phyloP scores from a whole-genome alignment of 306 rosid genomes.

The Hippophae rhamnoides region DNA sequence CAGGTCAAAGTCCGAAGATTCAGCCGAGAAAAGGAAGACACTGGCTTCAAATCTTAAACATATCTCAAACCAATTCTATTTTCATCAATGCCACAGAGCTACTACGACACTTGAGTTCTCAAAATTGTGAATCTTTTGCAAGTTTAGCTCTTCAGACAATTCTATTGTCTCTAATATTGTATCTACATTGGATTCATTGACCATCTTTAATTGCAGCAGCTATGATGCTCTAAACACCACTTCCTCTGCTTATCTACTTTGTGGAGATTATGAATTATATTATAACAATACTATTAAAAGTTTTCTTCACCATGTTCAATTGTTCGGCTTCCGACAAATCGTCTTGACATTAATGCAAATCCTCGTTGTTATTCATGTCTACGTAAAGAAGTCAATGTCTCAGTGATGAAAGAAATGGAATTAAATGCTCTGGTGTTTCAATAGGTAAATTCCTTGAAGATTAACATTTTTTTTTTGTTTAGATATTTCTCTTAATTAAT shows the following conservation, averaged over 20 bases:
- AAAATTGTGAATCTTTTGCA: background rate
- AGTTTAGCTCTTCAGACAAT: background rate
- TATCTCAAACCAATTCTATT: background rate
- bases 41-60: background rate
- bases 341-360: background rate
- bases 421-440: too few relatives aligned
- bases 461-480: too few relatives aligned
- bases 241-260: background rate
- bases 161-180: conserved; percentile 12
- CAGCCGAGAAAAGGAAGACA: background rate
- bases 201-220: conserved; percentile 15
- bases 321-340: background rate
- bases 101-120: background rate
- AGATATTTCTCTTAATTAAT: too few relatives aligned
- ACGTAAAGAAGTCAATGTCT: too few relatives aligned
- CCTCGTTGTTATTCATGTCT: too few relatives aligned
- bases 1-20: background rate
- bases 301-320: background rate
- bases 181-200: background rate
- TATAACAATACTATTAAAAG: background rate
- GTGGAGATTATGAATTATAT: conserved; percentile 9
- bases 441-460: too few relatives aligned
- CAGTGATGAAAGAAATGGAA: too few relatives aligned
- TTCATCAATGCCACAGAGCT: background rate
- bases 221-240: background rate